Conservation (phyloP, 805 yeast species). For the Lachancea sp. region DNA sequence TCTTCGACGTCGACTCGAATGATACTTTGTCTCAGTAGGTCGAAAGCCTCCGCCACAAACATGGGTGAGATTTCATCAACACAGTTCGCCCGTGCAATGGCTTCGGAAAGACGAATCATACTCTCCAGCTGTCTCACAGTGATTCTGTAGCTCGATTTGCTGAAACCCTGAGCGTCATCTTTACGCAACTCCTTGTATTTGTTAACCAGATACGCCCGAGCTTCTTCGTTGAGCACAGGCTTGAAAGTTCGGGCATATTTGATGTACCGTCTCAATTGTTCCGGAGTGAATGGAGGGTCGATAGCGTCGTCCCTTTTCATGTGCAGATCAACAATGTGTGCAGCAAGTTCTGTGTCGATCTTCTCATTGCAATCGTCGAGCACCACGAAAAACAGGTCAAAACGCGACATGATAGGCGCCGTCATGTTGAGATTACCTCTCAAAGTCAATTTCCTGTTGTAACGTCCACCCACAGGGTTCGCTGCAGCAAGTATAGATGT, state of each 20-base stretch:
- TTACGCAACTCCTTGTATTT: constrained; percentile 80
- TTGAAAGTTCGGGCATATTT: constrained; percentile 88
- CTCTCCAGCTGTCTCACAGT: constrained; percentile 96
- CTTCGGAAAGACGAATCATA: constrained; percentile 88
- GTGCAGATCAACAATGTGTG: constrained; percentile 88
- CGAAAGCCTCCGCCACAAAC: constrained; percentile 91
- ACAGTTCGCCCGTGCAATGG: constrained; percentile 95
- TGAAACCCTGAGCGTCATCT: constrained; percentile 83
- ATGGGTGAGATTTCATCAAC: constrained; percentile 77
- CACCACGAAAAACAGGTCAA: constrained; percentile 90
- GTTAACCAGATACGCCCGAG: constrained; percentile 68
- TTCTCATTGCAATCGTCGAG: constrained; percentile 91
- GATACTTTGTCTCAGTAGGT: constrained; percentile 80
- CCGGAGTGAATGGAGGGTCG: constrained; percentile 81
- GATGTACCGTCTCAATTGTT: constrained; percentile 81
- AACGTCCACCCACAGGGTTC: constrained; percentile 95
- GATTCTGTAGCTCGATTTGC: constrained; percentile 79
- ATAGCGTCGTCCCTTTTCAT: constrained; percentile 88
- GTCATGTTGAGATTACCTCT: constrained; percentile 89
- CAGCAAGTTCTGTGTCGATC: constrained; percentile 82
- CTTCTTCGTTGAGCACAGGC: constrained; percentile 78
- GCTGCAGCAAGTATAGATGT: constrained; percentile 98
- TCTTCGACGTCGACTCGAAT: constrained; percentile 93
- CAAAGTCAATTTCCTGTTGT: constrained; percentile 77
- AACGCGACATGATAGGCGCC: constrained; percentile 98